Evolutionary conservation across 257 asterid genomes (phyloP).

Genomic region (Coffea canephora): DNA sequence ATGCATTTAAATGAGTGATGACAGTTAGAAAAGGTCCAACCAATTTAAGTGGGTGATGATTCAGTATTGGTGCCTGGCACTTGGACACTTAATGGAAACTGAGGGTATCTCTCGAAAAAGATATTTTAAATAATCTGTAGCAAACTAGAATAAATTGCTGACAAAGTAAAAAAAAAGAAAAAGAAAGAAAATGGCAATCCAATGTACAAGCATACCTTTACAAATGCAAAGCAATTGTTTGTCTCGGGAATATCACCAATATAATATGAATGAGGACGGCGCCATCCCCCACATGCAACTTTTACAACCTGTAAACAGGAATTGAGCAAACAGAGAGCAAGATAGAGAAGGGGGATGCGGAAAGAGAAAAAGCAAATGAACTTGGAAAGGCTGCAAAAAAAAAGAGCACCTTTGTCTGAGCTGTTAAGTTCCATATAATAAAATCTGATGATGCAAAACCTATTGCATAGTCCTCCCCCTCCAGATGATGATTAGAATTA

Average conservation of each 20-base stretch:
- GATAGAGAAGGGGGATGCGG: background rate
- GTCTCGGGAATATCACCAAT: slow-evolving; percentile 73
- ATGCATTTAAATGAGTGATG: no score
- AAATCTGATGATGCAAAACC: slow-evolving; percentile 90
- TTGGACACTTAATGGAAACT: background rate
- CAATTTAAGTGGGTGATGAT: background rate
- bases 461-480: slow-evolving; percentile 58
- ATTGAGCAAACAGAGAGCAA: background rate
- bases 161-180: background rate
- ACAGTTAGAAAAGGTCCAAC: background rate
- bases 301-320: slow-evolving; percentile 52
- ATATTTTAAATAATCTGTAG: background rate
- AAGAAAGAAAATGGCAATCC: background rate
- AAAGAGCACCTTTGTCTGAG: slow-evolving; percentile 68
- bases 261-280: slow-evolving; percentile 94
- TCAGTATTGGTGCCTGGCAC: background rate
- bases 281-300: slow-evolving; percentile 95
- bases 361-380: slow-evolving; percentile 1
- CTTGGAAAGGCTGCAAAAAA: slow-evolving; percentile 9
- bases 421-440: slow-evolving; percentile 70
- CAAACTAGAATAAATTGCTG: background rate
- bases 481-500: slow-evolving; percentile 36
- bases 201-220: slow-evolving; percentile 50
- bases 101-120: background rate
- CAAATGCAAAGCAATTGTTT: slow-evolving; percentile 86